Conservation (phyloP, 2,329 filamentous ascomycete genomes). For the Fusarium chaquense region DNA sequence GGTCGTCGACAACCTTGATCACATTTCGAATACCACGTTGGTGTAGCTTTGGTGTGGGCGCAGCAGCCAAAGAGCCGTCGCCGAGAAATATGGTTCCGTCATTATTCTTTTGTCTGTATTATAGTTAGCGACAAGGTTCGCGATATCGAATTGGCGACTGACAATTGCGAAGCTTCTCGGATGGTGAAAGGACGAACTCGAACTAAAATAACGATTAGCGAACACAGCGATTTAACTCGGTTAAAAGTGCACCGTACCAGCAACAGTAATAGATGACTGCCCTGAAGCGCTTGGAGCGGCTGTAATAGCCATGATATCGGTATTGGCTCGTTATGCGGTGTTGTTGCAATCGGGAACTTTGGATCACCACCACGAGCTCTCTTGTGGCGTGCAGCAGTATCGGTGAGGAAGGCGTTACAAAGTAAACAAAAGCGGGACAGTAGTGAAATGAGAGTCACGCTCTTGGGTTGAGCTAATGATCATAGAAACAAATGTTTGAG, state of each 20-base stretch:
- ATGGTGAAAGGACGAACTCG: conserved; percentile 82
- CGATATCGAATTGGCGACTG: conserved; percentile 34
- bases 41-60: conserved; percentile 84
- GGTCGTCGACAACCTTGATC: conserved; percentile 96
- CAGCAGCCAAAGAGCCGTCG: conserved; percentile 92
- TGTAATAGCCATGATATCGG: conserved; percentile 40
- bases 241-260: conserved; percentile 57
- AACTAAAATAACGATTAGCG: conserved; percentile 60
- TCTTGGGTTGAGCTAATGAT: conserved; percentile 23
- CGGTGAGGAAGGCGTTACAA: conserved; percentile 10
- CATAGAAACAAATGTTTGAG: conserved; percentile 44
- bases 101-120: conserved; percentile 72
- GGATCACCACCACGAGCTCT: conserved; percentile 11
- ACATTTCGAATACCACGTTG: conserved; percentile 90
- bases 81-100: conserved; percentile 94
- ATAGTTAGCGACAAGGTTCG: conserved; percentile 22
- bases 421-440: conserved; percentile 41
- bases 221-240: neutral
- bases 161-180: conserved; percentile 93
- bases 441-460: conserved; percentile 34
- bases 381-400: conserved; percentile 2
- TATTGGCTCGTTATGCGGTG: neutral
- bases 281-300: conserved; percentile 45
- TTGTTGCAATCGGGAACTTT: conserved; percentile 4
- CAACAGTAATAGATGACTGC: conserved; percentile 69